Conservation (phyloP, 352 stramenopile genomes). For the Globisporangium viniferum region DNA sequence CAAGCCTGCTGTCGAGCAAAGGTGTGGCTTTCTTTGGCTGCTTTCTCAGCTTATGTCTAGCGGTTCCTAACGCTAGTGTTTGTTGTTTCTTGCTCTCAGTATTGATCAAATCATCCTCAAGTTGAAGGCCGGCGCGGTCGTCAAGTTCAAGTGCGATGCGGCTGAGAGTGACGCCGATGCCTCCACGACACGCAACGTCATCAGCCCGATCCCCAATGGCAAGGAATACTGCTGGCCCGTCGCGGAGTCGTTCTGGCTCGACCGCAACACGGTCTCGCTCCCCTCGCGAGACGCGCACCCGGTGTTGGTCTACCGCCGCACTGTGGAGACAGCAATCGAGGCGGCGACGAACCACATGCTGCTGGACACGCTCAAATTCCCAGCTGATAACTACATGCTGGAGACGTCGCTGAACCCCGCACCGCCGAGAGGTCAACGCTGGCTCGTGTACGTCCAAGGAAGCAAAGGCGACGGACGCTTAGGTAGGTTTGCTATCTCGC, state of each 20-base stretch:
- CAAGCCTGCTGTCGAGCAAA: conserved; percentile 70
- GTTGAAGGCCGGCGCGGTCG: conserved; percentile 75
- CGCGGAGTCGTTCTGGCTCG: conserved; percentile 82
- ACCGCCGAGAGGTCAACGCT: conserved; percentile 70
- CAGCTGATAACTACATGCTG: conserved; percentile 70
- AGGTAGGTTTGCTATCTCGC: conserved; percentile 24
- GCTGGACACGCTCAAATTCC: conserved; percentile 87
- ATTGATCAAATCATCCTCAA: conserved; percentile 85
- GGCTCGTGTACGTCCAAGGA: conserved; percentile 78
- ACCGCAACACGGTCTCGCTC: conserved; percentile 75
- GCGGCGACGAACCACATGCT: conserved; percentile 85
- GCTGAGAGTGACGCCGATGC: conserved; percentile 48
- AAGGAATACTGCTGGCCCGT: conserved; percentile 85
- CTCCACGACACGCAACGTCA: conserved; percentile 53
- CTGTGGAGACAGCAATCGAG: conserved; percentile 77
- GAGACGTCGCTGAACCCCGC: conserved; percentile 55
- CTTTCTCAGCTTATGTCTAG: too few species aligned
- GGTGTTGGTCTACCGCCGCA: conserved; percentile 61
- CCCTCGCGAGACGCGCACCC: conserved; percentile 75
- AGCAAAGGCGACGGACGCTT: conserved; percentile 81
- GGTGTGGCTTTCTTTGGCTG: too few species aligned
- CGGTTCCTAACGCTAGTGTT: too few species aligned
- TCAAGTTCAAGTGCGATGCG: conserved; percentile 78
- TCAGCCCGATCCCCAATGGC: conserved; percentile 64
- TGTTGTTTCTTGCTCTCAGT: conserved; percentile 19